Evolutionary conservation across 345 rosid species (phyloP), one percentile per base, ranked within the genome.

Genomic region (Balakata baccata): DNA sequence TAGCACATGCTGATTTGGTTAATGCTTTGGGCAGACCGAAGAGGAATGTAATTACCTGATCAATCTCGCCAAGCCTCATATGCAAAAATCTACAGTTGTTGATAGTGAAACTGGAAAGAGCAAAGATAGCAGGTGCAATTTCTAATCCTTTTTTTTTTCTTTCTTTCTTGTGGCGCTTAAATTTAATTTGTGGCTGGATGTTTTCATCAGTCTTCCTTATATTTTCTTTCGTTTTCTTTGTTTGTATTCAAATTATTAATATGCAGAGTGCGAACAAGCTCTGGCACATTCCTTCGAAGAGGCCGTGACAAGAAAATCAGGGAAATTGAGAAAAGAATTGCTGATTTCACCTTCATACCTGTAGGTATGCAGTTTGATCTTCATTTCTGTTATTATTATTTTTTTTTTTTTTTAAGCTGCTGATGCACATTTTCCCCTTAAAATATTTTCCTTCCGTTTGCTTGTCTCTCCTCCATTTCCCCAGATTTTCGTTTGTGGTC

Each of bases 261-360:
- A 18, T 80, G 68, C 83, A 95, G 98, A 84, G 99, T 92, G 53
- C 88, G 98, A 18, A 92, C 98, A 20, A 92, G 97, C 82, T 91
- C 94, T 39, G 97, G 97, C 37, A 89, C 96, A 13, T 95, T 95
- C 80, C 84, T 95, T 39, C 7, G 78, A 3, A 86, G 99, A 89
- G 97, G 96, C 14, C 85, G 87, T 51, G 96, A 95, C 80, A 91
- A 89, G 82, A 83, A 72, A 51, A 69, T 95, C 73, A 81, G 93
- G 74, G 81, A 81, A 11, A 92, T 92, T 74, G 99, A 95, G 87
- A 85, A 89, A 77, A 89, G 93, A 75, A 92, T 95, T 73, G 81
- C 97, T 68, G 96, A 92, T 88, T 92, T 89, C 70, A 79, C 93
- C 70, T 95, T 95, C 86, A 84, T 92, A 66, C 98, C 99, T 20